Evolutionary conservation across 306 rosid genomes (phyloP).

Genomic region (Rubus parviflorus): DNA sequence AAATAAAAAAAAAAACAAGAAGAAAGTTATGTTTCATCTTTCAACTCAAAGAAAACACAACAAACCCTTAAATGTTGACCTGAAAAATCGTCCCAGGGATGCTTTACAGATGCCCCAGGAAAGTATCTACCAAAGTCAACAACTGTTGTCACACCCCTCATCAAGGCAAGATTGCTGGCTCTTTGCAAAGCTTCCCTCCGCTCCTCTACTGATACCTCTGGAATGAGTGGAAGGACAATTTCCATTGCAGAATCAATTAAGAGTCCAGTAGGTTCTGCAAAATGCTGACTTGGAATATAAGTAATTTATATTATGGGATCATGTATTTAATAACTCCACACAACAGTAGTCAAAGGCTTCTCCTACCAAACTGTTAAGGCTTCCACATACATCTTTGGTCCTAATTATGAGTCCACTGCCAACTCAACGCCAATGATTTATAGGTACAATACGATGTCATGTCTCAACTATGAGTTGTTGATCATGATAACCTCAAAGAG

Average conservation of each 20-base stretch:
- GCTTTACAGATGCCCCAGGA: slow-evolving; percentile 56
- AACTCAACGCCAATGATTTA: background rate
- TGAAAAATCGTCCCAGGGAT: slow-evolving; percentile 87
- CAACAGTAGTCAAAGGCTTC: background rate
- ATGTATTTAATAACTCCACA: background rate
- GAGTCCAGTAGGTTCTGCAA: slow-evolving; percentile 81
- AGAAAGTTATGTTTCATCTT: background rate
- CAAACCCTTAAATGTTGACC: slow-evolving; percentile 41
- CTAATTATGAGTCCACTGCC: background rate
- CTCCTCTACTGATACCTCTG: slow-evolving; percentile 59
- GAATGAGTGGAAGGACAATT: slow-evolving; percentile 51
- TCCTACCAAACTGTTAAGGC: background rate
- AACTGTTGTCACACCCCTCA: slow-evolving; percentile 80
- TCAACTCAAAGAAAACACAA: slow-evolving; percentile 17
- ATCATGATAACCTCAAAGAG: background rate
- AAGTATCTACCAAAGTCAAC: slow-evolving; percentile 84
- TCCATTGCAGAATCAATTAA: slow-evolving; percentile 69
- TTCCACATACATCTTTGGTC: background rate
- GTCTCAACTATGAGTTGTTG: background rate
- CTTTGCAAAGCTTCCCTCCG: slow-evolving; percentile 77
- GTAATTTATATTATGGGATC: slow-evolving; percentile 6
- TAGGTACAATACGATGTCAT: background rate
- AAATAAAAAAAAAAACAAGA: background rate
- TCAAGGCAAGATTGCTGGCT: slow-evolving; percentile 66
- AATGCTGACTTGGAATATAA: slow-evolving; percentile 10